phyloP scores from a whole-genome alignment of 495 filamentous ascomycete genomes.

The Penicillium chermesinum region DNA sequence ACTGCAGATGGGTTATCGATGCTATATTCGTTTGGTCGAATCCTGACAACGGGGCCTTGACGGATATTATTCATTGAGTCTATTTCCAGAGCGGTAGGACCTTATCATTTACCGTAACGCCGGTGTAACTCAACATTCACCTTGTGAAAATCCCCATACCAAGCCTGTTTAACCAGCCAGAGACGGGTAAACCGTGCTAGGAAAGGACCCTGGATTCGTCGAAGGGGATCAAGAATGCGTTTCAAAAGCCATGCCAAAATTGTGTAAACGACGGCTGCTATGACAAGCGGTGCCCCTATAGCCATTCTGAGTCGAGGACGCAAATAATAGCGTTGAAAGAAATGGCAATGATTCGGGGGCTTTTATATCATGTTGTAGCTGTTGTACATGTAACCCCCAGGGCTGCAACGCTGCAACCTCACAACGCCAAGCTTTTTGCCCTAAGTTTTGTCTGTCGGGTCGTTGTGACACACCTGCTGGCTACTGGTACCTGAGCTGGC shows the following conservation, averaged over 20 bases:
- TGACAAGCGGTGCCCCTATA: not conserved
- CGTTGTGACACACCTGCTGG: no score
- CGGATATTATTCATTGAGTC: not conserved
- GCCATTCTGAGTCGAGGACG: not conserved
- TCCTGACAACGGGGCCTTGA: conserved; percentile 20
- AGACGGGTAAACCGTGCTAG: not conserved
- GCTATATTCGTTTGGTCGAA: conserved; percentile 31
- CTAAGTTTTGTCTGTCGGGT: no score
- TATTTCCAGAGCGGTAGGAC: no score
- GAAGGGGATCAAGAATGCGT: not conserved
- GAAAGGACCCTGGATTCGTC: not conserved
- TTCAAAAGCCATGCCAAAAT: not conserved
- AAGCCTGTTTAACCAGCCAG: not conserved
- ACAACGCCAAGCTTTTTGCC: no score
- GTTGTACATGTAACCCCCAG: no score
- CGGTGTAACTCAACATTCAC: conserved; percentile 31
- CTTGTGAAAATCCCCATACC: conserved; percentile 18
- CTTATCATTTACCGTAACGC: not conserved
- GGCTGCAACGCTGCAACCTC: no score
- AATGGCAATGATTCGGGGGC: no score
- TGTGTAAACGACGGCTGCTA: not conserved
- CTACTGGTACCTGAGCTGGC: no score
- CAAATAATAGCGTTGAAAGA: not conserved
- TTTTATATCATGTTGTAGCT: no score
- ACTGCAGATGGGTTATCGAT: conserved; percentile 26